Percentiles rank a stretch among this genome's conserved stretches.
Evolutionary conservation across 441 rosid species (phyloP).

Genomic region (Melianthus villosus): DNA sequence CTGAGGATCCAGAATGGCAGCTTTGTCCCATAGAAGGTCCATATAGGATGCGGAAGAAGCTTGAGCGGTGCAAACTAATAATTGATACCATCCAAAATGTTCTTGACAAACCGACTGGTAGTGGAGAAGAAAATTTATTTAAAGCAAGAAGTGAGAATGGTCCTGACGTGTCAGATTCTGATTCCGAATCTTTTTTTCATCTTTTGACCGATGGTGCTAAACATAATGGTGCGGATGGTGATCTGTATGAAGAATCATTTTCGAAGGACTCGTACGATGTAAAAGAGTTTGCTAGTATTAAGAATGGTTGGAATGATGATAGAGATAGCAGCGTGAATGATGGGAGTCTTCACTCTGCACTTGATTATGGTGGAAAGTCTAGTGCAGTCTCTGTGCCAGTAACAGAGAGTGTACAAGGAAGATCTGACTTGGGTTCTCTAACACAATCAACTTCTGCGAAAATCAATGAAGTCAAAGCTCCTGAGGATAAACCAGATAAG

Average conservation of each 20-base stretch:
- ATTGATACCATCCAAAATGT: slow-evolving; percentile 82
- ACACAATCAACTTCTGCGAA: slow-evolving; percentile 56
- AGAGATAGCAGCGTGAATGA: slow-evolving; percentile 70
- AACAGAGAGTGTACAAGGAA: slow-evolving; percentile 57
- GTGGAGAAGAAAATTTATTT: slow-evolving; percentile 48
- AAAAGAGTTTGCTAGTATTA: slow-evolving; percentile 34
- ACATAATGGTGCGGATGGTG: slow-evolving; percentile 25
- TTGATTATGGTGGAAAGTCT: slow-evolving; percentile 78
- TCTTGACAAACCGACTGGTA: slow-evolving; percentile 63
- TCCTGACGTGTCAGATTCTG: slow-evolving; percentile 44
- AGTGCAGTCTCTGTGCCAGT: slow-evolving; percentile 58
- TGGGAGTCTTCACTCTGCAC: slow-evolving; percentile 92
- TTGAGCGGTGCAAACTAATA: slow-evolving; percentile 72
- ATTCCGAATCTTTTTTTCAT: slow-evolving; percentile 43
- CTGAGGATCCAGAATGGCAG: slow-evolving; percentile 90
- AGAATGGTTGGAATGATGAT: slow-evolving; percentile 81
- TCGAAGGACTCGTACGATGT: slow-evolving; percentile 31
- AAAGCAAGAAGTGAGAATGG: slow-evolving; percentile 41
- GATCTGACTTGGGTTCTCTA: slow-evolving; percentile 78
- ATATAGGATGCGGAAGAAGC: slow-evolving; percentile 99
- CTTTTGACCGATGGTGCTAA: slow-evolving; percentile 30
- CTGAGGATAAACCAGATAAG: slow-evolving; percentile 71
- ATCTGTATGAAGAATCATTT: slow-evolving; percentile 43
- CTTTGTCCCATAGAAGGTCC: slow-evolving; percentile 99
- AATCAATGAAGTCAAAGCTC: slow-evolving; percentile 41